Base-by-base conservation (phyloP, 352 stramenopile species). In the Blastocystis sp. region DNA sequence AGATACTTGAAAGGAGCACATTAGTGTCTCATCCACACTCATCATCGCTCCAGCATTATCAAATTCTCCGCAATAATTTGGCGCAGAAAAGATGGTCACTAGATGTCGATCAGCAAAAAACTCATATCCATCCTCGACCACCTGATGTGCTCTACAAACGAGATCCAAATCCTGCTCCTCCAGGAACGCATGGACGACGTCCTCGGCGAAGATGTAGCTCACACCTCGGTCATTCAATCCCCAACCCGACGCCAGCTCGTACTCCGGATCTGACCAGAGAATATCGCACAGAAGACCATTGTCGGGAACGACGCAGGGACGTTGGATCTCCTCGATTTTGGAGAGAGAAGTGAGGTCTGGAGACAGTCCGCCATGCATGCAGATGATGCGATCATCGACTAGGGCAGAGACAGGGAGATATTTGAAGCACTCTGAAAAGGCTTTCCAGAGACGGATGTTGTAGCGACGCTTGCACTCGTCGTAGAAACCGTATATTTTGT, bases 11-110 rank as follows among this genome's bases (percentile, higher is more conserved):
- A 98, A 98, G 50, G 93, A 96, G 91, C 95, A 98, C 95, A 98
- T 98, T 62, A 98, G 91, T 0, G 94, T 97, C 69, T 98, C 95
- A 90, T 97, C 95, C 43, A 98, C 94, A 91, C 93, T 96, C 95
- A 98, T 98, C 95, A 98, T 98, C 6, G 94, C 95, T 55, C 96
- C 97, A n/a, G 97, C 96, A 91, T 99, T 99, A 92, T 99, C 97
- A 91, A 99, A 99, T 93, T 99, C 97, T 79, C 98, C 98, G 92
- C 98, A 99, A 92, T 99, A 99, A 92, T 99, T 99, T 13, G 98
- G 98, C 7, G 98, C 98, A 24, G 96, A 99, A 91, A 99, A 99
- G 73, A 99, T 94, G 16, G 98, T 99, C 11, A 99, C 97, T 45
- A 99, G 94, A 91, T 98, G 97, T 70, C 97, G 93, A 37, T 95